Evolutionary conservation across 371 early-diverging fungal genomes (phyloP).

Genomic region (Mortierella sp.): DNA sequence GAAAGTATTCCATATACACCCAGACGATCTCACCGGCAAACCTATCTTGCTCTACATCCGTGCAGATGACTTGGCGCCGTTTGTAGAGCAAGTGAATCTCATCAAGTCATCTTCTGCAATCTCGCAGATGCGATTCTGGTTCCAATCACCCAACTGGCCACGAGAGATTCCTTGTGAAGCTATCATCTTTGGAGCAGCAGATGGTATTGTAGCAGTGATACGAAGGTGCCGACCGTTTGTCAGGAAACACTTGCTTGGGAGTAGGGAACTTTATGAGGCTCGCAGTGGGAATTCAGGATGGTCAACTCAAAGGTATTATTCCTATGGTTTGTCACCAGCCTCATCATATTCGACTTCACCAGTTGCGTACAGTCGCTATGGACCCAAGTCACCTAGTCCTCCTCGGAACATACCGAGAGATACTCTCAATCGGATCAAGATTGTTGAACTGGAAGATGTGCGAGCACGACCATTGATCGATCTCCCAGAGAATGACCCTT

Average conservation of each 20-base stretch:
- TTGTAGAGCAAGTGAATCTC: constrained; percentile 15
- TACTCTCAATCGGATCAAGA: neutral
- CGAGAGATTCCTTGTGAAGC: constrained; percentile 25
- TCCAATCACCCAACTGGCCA: constrained; percentile 16
- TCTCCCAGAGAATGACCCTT: neutral
- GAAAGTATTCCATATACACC: constrained; percentile 10
- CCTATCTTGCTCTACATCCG: constrained; percentile 24
- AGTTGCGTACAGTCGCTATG: neutral
- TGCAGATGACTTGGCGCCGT: constrained; percentile 17
- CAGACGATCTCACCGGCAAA: constrained; percentile 14
- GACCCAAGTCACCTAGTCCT: neutral
- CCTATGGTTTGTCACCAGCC: neutral
- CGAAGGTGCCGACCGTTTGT: constrained; percentile 1
- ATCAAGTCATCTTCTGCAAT: constrained; percentile 12
- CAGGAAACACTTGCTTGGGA: neutral
- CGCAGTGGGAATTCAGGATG: neutral
- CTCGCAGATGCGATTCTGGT: constrained; percentile 26
- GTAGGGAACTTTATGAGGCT: neutral
- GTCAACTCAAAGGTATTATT: no score
- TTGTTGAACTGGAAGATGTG: neutral
- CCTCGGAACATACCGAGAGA: neutral
- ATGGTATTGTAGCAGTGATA: constrained; percentile 9
- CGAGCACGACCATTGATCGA: neutral
- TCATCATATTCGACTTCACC: no score
- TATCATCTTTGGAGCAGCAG: constrained; percentile 4